Conservation (phyloP, 495 filamentous ascomycete genomes). For the Apodospora peruviana region DNA sequence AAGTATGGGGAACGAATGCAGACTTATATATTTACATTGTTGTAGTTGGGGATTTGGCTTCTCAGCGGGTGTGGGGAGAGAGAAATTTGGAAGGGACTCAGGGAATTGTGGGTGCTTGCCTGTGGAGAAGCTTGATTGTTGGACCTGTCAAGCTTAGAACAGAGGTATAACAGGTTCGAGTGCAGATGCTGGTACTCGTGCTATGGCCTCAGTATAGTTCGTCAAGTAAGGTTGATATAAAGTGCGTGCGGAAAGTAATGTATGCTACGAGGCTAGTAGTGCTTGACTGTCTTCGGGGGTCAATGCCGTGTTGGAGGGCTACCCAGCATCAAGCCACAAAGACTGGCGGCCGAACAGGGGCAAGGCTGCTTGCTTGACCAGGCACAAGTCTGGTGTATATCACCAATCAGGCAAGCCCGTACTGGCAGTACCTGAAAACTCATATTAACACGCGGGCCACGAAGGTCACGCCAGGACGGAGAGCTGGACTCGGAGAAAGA, state of each 20-base stretch:
- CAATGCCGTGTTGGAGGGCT: slow-evolving; percentile 30
- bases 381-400: slow-evolving; percentile 19
- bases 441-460: slow-evolving; percentile 28
- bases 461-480: slow-evolving; percentile 19
- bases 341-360: slow-evolving; percentile 9
- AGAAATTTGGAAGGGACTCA: slow-evolving; percentile 20
- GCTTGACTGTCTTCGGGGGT: slow-evolving; percentile 13
- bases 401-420: slow-evolving; percentile 22
- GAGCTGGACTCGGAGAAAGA: slow-evolving; percentile 8
- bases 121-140: slow-evolving; percentile 24
- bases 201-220: slow-evolving; percentile 22
- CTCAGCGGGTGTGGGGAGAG: slow-evolving; percentile 23
- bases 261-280: slow-evolving; percentile 12
- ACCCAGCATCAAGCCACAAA: slow-evolving; percentile 10
- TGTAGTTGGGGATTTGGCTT: slow-evolving; percentile 24
- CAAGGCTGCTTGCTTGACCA: slow-evolving; percentile 24
- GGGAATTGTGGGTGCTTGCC: slow-evolving; percentile 5
- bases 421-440: slow-evolving; percentile 26
- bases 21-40: slow-evolving; percentile 33
- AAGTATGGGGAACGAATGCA: slow-evolving; percentile 25
- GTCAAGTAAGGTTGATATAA: slow-evolving; percentile 25
- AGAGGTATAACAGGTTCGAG: slow-evolving; percentile 11
- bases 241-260: slow-evolving; percentile 23
- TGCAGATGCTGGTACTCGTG: slow-evolving; percentile 9
- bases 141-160: slow-evolving; percentile 6